Evolutionary conservation across 345 rosid genomes (phyloP).

Genomic region (Hypericum perforatum): DNA sequence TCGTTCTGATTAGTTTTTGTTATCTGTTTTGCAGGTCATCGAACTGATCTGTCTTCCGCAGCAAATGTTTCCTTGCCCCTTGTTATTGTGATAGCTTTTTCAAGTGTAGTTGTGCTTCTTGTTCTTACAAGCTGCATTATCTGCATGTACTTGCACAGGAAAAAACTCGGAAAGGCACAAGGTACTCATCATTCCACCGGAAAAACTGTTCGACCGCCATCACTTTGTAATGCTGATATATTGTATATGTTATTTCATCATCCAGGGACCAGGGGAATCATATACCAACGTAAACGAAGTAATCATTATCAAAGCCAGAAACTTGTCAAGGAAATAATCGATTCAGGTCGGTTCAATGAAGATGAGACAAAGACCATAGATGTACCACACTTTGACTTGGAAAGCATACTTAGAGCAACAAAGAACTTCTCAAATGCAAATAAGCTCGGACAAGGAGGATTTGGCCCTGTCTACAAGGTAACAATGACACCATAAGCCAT

Average conservation of each 20-base stretch:
- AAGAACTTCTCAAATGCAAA: constrained; percentile 9
- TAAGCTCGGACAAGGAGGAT: constrained; percentile 16
- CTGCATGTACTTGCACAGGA: constrained; percentile 6
- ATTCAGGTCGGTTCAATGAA: constrained; percentile 8
- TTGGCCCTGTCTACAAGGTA: constrained; percentile 13
- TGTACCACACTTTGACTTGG: constrained; percentile 17
- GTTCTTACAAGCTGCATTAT: constrained; percentile 4
- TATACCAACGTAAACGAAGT: not conserved
- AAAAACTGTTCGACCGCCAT: too few species aligned
- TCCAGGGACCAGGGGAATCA: not conserved
- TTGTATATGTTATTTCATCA: not conserved
- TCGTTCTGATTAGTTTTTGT: not conserved
- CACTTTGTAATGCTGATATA: too few species aligned
- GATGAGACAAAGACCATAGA: constrained; percentile 15
- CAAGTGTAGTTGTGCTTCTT: not conserved
- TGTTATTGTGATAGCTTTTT: constrained; percentile 9
- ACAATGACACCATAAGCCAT: not conserved
- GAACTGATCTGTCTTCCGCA: not conserved
- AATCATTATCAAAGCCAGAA: constrained; percentile 4
- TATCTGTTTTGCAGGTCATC: not conserved
- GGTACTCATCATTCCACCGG: constrained; percentile 9
- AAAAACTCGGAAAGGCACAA: constrained; percentile 6
- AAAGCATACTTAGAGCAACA: constrained; percentile 13
- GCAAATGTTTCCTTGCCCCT: constrained; percentile 4
- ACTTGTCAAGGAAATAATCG: constrained; percentile 3